phyloP scores from a whole-genome alignment of 352 stramenopile species.

The Phytophthora kernoviae region DNA sequence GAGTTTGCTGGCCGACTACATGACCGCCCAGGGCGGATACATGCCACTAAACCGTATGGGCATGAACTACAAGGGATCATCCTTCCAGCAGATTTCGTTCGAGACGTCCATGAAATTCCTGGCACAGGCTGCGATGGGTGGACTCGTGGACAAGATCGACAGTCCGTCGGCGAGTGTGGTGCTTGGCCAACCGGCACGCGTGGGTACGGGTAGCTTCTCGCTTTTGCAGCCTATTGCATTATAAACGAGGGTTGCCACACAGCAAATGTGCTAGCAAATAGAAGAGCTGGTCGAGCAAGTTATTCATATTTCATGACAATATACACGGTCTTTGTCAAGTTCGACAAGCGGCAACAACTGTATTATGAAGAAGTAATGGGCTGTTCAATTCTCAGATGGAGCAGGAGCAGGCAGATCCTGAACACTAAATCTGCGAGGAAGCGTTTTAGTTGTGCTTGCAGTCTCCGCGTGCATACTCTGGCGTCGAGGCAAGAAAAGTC shows the following conservation, averaged over 20 bases:
- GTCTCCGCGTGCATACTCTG: slow-evolving; percentile 54
- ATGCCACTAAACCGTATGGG: slow-evolving; percentile 98
- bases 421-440: slow-evolving; percentile 55
- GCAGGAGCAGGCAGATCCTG: slow-evolving; percentile 22
- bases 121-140: slow-evolving; percentile 93
- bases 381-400: slow-evolving; percentile 7
- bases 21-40: slow-evolving; percentile 98
- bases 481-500: slow-evolving; percentile 28
- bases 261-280: slow-evolving; percentile 32
- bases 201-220: slow-evolving; percentile 97
- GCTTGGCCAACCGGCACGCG: slow-evolving; percentile 92
- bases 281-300: slow-evolving; percentile 24
- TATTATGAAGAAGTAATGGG: slow-evolving; percentile 2
- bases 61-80: slow-evolving; percentile 96
- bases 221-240: slow-evolving; percentile 89
- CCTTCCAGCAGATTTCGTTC: slow-evolving; percentile 99
- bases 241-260: slow-evolving; percentile 41
- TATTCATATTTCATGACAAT: slow-evolving; percentile 43
- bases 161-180: slow-evolving; percentile 96
- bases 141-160: slow-evolving; percentile 90
- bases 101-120: slow-evolving; percentile 99
- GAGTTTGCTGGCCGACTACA: slow-evolving; percentile 99
- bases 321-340: slow-evolving; percentile 35
- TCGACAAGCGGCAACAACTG: slow-evolving; percentile 5
- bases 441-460: slow-evolving; percentile 27